Conservation (phyloP, 176 grass and related monocot genomes). For the Paspalum notatum region DNA sequence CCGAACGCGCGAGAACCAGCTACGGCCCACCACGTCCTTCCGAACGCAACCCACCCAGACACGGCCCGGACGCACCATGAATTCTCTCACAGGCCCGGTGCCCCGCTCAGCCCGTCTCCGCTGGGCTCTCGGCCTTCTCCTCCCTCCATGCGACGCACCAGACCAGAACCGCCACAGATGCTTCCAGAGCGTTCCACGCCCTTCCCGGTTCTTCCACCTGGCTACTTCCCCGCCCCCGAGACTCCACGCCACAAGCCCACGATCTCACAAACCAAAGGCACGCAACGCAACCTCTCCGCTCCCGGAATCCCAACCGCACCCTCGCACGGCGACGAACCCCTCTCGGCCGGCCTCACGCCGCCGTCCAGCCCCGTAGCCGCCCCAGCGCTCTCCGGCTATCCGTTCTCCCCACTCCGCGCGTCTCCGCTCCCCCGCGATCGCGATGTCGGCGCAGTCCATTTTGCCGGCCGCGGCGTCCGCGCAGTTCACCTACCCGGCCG, state of each 20-base stretch:
- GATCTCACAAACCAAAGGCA: neutral
- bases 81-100: too few species aligned
- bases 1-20: too few species aligned
- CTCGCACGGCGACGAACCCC: neutral
- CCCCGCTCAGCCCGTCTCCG: too few species aligned
- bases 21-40: too few species aligned
- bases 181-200: conserved; percentile 35
- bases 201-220: neutral
- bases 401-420: neutral
- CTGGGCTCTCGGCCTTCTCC: neutral
- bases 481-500: conserved; percentile 46
- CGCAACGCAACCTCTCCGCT: too few species aligned
- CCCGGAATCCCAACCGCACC: neutral
- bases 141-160: neutral
- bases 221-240: neutral
- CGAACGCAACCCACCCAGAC: too few species aligned
- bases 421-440: neutral
- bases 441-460: conserved; percentile 61
- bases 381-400: neutral
- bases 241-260: neutral
- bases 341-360: neutral
- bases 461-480: conserved; percentile 32
- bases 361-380: neutral
- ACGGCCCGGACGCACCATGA: too few species aligned
- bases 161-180: neutral